Base-by-base conservation (phyloP, 2,329 filamentous ascomycete genomes). In the Aspergillus udagawae region DNA sequence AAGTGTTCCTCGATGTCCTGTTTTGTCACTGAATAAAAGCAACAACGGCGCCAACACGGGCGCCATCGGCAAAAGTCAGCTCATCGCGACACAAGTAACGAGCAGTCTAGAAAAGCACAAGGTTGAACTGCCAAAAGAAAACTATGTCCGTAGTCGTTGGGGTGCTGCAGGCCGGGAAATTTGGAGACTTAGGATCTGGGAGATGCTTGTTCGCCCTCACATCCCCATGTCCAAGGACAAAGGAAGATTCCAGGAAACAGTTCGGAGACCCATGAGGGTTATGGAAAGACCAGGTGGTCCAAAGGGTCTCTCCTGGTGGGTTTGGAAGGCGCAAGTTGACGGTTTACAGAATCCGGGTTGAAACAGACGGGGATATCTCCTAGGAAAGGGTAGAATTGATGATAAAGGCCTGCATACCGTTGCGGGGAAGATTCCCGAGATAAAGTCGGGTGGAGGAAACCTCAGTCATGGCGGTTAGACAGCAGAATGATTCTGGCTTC, bases 1-100 rank as follows among this genome's bases (percentile, higher is more conserved):
- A 99, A 99, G 78, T 97, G 93, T 70, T 87, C 86, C 80, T 97
- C 92, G 75, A 99, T 89, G 76, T 99, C 93, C 78, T 90, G 87
- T 82, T 97, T 97, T 78, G 92, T 97, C 80, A 91, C 92, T 95
- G 80, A 75, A 75, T 71, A 74, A 72, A 70, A 69, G 55, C 53
- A 63, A 67, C 53, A 63, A 67, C 42, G 55, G 57, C 67, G 64
- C 70, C 68, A 55, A 60, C 52, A 55, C 47, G 55, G 68, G 68
- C 67, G 63, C 67, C 67, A 62, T 62, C 57, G 56, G 48, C 58
- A 64, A 58, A 64, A 59, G 72, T 74, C 65, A 74, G 72, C 70
- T 67, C 60, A 62, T 55, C 55, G 60, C 57, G 65, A 62, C 52
- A 65, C 67, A 58, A 57, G 61, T 55, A 61, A 64, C 54, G 58